Evolutionary conservation across 139 green algal genomes (phyloP), one percentile per base, ranked within the genome.

Genomic region (Diplosphaera chodatii): DNA sequence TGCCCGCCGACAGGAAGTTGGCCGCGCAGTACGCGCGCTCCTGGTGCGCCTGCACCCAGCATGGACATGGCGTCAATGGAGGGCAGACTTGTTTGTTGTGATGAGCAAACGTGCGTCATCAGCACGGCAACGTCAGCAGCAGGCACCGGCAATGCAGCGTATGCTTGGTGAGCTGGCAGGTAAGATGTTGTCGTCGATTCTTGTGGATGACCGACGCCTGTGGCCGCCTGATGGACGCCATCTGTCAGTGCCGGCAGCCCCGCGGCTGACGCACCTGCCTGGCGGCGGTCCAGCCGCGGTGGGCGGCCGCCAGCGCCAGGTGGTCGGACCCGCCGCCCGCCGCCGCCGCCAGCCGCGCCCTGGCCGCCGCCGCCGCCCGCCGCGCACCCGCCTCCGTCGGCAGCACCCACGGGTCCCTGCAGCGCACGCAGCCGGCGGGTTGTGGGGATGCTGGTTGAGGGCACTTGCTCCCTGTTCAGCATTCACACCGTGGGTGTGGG

Each of bases 331-430:
- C 69, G 33, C 83, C 86, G 20, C 85, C 85, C 5, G 66, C 75
- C 20, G 68, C 68, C 21, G 66, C 32, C 15, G 69, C 68, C 62
- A 93, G 77, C 1, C 33, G 37, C 4, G 55, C 27, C n/a, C 76
- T 77, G n/a, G 67, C 55, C 4, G 66, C n/a, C 1, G 33, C 27
- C 0, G 83, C 80, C 32, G 63, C 66, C 32, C 56, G 63, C 8
- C 84, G 67, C 1, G 70, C 78, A 1, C 55, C 77, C 1, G 81
- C 32, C 32, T 78, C 83, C 4, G 83, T 67, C 25, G 86, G 86
- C 68, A 90, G 70, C 72, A 91, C 84, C 82, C 82, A 91, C 18
- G 86, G 86, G 62, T 88, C 83, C 59, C 84, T 86, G 74, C 67
- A 74, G 8, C 8, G 37, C 55, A 40, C 18, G 10, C 55, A 29